Evolutionary conservation across 495 filamentous ascomycete genomes (phyloP).

Genomic region (Saxophila tyrrhenica): DNA sequence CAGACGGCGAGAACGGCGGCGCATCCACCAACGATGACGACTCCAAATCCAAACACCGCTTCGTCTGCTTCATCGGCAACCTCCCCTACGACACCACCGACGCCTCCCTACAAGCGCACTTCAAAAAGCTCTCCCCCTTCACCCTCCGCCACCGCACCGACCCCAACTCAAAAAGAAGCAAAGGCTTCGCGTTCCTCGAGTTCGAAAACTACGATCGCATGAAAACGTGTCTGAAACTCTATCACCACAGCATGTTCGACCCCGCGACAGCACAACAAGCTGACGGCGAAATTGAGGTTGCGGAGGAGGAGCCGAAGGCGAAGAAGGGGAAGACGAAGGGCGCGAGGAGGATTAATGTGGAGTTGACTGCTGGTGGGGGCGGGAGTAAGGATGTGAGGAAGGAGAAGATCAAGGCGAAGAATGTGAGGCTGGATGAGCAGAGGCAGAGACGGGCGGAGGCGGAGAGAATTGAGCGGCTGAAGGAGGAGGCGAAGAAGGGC

Average conservation of each 20-base stretch:
- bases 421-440: slow-evolving; percentile 55
- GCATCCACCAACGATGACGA: background rate
- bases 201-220: slow-evolving; percentile 82
- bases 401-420: slow-evolving; percentile 73
- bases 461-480: slow-evolving; percentile 20
- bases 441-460: slow-evolving; percentile 23
- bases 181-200: slow-evolving; percentile 87
- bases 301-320: background rate
- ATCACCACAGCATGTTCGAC: slow-evolving; percentile 77
- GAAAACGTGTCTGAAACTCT: slow-evolving; percentile 81
- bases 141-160: slow-evolving; percentile 66
- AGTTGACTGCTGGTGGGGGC: slow-evolving; percentile 69
- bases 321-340: slow-evolving; percentile 5
- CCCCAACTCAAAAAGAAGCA: slow-evolving; percentile 56
- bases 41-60: slow-evolving; percentile 4
- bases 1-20: background rate
- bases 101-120: slow-evolving; percentile 58
- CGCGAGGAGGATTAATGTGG: slow-evolving; percentile 70
- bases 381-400: slow-evolving; percentile 60
- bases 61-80: slow-evolving; percentile 43
- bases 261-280: slow-evolving; percentile 9
- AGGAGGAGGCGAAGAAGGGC: slow-evolving; percentile 13
- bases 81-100: slow-evolving; percentile 74
- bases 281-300: slow-evolving; percentile 1
- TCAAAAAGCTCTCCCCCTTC: slow-evolving; percentile 59